Conservation (phyloP, 2,329 filamentous ascomycete genomes). For the Knoxdaviesia proteae region DNA sequence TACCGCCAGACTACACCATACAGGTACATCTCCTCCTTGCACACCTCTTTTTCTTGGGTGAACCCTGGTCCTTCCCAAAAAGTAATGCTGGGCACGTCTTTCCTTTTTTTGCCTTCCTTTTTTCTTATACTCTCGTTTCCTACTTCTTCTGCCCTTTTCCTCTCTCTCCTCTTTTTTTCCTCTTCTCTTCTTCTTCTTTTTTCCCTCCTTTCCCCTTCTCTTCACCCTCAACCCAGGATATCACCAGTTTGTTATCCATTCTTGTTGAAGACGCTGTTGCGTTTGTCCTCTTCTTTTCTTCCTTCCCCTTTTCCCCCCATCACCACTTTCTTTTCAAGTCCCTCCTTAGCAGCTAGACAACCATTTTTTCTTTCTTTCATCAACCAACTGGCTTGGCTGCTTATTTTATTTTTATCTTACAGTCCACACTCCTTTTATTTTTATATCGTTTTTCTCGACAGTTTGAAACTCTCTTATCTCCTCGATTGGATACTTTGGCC, state of each 20-base stretch:
- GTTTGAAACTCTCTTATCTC: neutral
- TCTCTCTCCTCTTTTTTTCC: constrained; percentile 1
- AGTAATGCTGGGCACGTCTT: too few species aligned
- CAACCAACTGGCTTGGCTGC: constrained; percentile 36
- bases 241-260: constrained; percentile 5
- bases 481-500: neutral
- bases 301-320: neutral
- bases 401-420: constrained; percentile 24
- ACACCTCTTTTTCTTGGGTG: too few species aligned
- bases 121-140: neutral
- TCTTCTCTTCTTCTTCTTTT: constrained; percentile 6
- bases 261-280: constrained; percentile 2
- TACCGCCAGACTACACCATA: too few species aligned
- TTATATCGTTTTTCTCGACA: constrained; percentile 1
- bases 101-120: neutral
- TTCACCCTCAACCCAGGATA: constrained; percentile 2
- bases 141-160: neutral
- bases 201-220: constrained; percentile 10
- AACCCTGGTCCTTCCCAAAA: too few species aligned
- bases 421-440: constrained; percentile 2
- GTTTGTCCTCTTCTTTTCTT: constrained; percentile 3
- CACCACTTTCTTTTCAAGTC: too few species aligned
- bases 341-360: constrained; percentile 6
- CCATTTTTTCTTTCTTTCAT: constrained; percentile 17
- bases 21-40: too few species aligned